phyloP scores from a whole-genome alignment of 306 rosid genomes.

The Crataegus laevigata region DNA sequence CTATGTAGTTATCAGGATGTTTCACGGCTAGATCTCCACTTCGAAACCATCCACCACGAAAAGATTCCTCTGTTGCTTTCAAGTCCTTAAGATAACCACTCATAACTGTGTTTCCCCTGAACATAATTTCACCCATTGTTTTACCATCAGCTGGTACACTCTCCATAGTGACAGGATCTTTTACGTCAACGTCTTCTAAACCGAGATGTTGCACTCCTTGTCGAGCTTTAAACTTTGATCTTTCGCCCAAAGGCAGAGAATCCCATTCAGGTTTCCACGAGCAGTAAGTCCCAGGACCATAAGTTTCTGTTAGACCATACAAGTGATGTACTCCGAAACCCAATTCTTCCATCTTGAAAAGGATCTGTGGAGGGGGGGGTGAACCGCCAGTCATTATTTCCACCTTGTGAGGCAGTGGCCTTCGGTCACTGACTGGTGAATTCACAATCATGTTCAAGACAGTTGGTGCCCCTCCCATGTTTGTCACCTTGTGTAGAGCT shows the following conservation, averaged over 20 bases:
- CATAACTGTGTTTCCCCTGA: slow-evolving; percentile 85
- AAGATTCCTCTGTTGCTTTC: slow-evolving; percentile 67
- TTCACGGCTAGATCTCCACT: slow-evolving; percentile 80
- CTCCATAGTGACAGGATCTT: slow-evolving; percentile 60
- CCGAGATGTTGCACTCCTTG: slow-evolving; percentile 69
- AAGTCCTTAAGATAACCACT: slow-evolving; percentile 67
- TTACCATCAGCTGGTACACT: slow-evolving; percentile 61
- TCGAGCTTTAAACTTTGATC: slow-evolving; percentile 44
- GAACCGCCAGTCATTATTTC: slow-evolving; percentile 61
- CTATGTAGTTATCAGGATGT: slow-evolving; percentile 64
- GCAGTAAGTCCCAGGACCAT: slow-evolving; percentile 68
- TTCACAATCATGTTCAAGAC: slow-evolving; percentile 79
- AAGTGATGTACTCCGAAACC: slow-evolving; percentile 65
- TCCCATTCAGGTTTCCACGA: slow-evolving; percentile 80
- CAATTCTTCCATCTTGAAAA: slow-evolving; percentile 65
- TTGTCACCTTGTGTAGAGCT: slow-evolving; percentile 53
- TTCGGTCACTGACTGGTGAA: slow-evolving; percentile 33
- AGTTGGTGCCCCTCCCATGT: slow-evolving; percentile 80
- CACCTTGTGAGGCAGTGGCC: slow-evolving; percentile 51
- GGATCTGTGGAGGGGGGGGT: slow-evolving; percentile 66
- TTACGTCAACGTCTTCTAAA: slow-evolving; percentile 54
- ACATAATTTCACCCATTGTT: slow-evolving; percentile 74
- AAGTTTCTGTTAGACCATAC: slow-evolving; percentile 79
- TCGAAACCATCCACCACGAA: slow-evolving; percentile 70
- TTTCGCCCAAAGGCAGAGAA: slow-evolving; percentile 33